Conservation (phyloP, 2,329 filamentous ascomycete genomes). For the Xylaria sp. region DNA sequence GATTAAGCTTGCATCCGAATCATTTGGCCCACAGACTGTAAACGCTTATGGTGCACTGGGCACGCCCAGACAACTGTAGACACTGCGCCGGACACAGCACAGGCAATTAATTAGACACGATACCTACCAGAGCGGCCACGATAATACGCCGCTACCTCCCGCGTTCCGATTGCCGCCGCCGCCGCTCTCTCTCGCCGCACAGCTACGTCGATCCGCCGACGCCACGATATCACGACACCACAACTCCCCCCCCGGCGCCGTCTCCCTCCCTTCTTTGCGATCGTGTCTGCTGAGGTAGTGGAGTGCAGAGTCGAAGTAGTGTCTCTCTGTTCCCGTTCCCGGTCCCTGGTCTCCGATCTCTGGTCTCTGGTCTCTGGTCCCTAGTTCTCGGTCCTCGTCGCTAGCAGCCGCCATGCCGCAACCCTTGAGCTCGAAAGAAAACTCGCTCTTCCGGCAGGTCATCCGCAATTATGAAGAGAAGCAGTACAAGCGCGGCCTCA, state of each 20-base stretch:
- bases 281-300: slow-evolving; percentile 4
- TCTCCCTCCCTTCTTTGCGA: neutral
- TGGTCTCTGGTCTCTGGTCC: neutral
- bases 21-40: slow-evolving; percentile 7
- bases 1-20: neutral
- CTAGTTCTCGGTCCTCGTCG: slow-evolving; percentile 15
- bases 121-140: neutral
- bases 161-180: neutral
- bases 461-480: slow-evolving; percentile 98
- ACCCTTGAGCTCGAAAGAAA: slow-evolving; percentile 85
- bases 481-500: slow-evolving; percentile 94
- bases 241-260: neutral
- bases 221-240: neutral
- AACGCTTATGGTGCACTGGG: neutral
- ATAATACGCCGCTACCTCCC: neutral
- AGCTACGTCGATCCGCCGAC: slow-evolving; percentile 1
- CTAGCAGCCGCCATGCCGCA: slow-evolving; percentile 68
- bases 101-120: neutral
- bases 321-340: too few relatives aligned
- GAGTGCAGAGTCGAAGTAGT: neutral
- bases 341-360: neutral
- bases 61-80: neutral
- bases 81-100: neutral
- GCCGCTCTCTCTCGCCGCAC: neutral
- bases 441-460: slow-evolving; percentile 91